phyloP scores from a whole-genome alignment of 371 early-diverging fungal species.

The Fennellomyces sp. region DNA sequence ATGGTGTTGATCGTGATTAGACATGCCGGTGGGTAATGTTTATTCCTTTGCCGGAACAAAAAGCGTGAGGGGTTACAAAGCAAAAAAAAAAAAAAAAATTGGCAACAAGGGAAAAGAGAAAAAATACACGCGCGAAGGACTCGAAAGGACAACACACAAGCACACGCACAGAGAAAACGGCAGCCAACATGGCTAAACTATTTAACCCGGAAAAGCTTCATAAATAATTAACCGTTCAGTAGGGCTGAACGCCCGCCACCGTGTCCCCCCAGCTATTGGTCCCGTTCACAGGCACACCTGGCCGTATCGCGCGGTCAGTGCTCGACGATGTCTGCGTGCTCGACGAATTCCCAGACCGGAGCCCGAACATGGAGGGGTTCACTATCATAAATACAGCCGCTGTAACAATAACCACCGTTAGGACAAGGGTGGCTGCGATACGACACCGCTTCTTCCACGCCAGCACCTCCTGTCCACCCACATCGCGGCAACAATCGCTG shows the following conservation, averaged over 20 bases:
- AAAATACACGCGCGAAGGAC: not conserved
- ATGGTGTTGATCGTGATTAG: not conserved
- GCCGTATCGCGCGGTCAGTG: constrained; percentile 29
- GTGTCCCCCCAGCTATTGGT: constrained; percentile 35
- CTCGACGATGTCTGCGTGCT: constrained; percentile 36
- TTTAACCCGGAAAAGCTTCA: too few species aligned
- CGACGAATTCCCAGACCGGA: constrained; percentile 25
- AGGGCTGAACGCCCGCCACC: constrained; percentile 26
- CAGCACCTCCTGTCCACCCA: not conserved
- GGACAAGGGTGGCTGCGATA: constrained; percentile 37
- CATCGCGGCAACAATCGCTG: constrained; percentile 14
- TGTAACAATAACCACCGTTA: constrained; percentile 28
- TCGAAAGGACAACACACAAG: too few species aligned
- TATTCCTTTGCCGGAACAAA: not conserved
- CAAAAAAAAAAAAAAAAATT: not conserved
- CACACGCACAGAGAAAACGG: too few species aligned
- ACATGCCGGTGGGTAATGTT: not conserved
- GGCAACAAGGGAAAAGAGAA: not conserved
- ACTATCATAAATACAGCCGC: constrained; percentile 36
- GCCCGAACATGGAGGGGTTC: constrained; percentile 37
- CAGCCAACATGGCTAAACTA: too few species aligned
- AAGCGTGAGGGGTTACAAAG: not conserved
- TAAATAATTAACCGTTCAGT: not conserved
- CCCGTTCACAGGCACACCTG: constrained; percentile 44
- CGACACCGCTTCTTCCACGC: constrained; percentile 49